Conservation (phyloP, 192 early-diverging fungal genomes). For the Rhizophagus clarus region DNA sequence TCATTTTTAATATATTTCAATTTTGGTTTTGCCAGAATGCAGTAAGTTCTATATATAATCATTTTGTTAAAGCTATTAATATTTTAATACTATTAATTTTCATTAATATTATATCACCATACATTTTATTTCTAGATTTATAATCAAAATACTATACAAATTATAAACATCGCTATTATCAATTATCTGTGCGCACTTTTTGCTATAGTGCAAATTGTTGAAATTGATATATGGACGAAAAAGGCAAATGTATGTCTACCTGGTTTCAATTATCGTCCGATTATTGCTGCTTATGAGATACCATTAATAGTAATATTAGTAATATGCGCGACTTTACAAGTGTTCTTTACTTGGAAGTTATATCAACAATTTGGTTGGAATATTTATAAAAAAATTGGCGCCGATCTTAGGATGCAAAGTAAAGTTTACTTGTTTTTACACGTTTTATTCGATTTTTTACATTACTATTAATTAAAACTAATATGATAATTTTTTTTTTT, state of each 20-base stretch:
- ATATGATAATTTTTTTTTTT: not conserved
- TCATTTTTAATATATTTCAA: constrained; percentile 17
- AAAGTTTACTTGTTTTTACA: constrained; percentile 16
- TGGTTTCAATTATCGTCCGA: not conserved
- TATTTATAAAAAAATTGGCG: constrained; percentile 68
- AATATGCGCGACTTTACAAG: constrained; percentile 8
- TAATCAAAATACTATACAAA: constrained; percentile 25
- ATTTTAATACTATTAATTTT: not conserved
- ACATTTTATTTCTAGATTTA: not conserved
- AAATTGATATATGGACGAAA: constrained; percentile 19
- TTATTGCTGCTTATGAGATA: not conserved
- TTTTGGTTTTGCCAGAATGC: constrained; percentile 9
- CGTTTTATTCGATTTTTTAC: not conserved
- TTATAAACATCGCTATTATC: constrained; percentile 21
- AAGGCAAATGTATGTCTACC: not conserved
- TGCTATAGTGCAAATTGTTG: constrained; percentile 28
- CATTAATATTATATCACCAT: not conserved
- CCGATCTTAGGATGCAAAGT: constrained; percentile 63
- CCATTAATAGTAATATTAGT: constrained; percentile 18
- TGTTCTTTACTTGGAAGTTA: constrained; percentile 9
- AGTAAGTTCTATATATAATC: not conserved
- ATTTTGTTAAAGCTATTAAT: not conserved
- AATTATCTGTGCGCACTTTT: constrained; percentile 20
- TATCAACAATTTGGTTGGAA: too few species aligned
- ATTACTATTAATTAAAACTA: not conserved